Evolutionary conservation across 139 green algal genomes (phyloP).

Genomic region (Klebsormidium nitens): DNA sequence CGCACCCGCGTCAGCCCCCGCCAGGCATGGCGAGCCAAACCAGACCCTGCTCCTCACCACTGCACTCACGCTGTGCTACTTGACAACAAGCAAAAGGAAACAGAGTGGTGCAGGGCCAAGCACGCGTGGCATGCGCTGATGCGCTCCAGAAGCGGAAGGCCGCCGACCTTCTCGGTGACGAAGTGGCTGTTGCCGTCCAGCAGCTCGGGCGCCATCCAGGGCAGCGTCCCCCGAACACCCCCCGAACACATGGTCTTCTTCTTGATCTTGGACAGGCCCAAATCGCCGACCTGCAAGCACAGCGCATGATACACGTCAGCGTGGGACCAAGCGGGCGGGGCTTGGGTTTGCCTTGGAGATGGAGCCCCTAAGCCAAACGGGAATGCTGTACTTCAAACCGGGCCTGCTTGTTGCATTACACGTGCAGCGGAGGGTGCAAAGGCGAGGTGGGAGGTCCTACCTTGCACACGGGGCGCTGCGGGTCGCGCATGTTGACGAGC

Average conservation of each 20-base stretch:
- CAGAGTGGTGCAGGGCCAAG: neutral
- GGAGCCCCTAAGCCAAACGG: no score
- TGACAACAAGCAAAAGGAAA: neutral
- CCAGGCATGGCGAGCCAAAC: no score
- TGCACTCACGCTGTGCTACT: no score
- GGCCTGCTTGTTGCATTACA: no score
- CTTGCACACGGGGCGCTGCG: conserved; percentile 28
- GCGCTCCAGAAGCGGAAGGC: no score
- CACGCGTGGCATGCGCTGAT: neutral
- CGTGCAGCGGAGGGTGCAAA: no score
- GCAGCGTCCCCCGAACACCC: conserved; percentile 62
- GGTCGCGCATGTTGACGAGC: conserved; percentile 58
- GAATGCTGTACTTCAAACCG: no score
- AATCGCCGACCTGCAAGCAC: conserved; percentile 64
- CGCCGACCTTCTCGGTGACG: conserved; percentile 52
- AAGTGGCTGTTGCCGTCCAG: conserved; percentile 41
- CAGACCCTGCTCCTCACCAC: no score
- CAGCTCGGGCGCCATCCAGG: conserved; percentile 75
- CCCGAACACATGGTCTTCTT: conserved; percentile 58
- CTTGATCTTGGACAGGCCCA: conserved; percentile 68
- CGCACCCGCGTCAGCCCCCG: neutral
- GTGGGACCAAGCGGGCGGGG: no score
- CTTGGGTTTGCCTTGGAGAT: no score
- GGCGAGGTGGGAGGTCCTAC: no score
- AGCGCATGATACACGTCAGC: no score